phyloP scores from a whole-genome alignment of 2,329 filamentous ascomycete genomes.

The Curvularia spicifera region DNA sequence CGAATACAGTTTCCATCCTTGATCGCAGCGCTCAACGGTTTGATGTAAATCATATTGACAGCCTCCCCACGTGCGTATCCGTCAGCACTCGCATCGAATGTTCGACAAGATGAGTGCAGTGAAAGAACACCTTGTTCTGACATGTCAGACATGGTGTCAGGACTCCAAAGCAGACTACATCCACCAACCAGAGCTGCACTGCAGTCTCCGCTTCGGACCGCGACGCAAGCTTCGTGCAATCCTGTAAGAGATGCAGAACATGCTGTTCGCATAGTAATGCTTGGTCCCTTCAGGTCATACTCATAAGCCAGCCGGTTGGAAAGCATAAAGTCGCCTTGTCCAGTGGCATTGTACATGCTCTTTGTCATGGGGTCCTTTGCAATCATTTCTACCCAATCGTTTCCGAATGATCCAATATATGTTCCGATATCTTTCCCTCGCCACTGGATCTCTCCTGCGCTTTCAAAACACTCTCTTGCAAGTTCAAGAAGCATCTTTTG shows the following conservation, averaged over 20 bases:
- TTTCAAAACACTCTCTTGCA: background rate
- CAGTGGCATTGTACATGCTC: constrained; percentile 16
- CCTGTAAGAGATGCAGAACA: background rate
- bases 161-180: constrained; percentile 22
- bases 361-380: background rate
- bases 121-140: constrained; percentile 26
- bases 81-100: constrained; percentile 31
- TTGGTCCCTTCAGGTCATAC: constrained; percentile 20
- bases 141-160: background rate
- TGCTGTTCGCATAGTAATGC: constrained; percentile 1
- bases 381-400: constrained; percentile 26
- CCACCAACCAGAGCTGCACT: constrained; percentile 25
- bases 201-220: constrained; percentile 16
- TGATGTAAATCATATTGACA: constrained; percentile 35
- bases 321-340: constrained; percentile 24
- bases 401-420: constrained; percentile 40
- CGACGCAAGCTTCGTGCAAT: constrained; percentile 2
- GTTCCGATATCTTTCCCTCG: constrained; percentile 37
- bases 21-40: constrained; percentile 26
- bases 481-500: background rate
- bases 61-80: constrained; percentile 39
- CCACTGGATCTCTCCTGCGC: background rate
- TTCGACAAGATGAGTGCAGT: constrained; percentile 25
- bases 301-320: constrained; percentile 37
- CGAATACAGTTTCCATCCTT: constrained; percentile 35